Percentiles rank a stretch among this genome's conserved stretches.
phyloP scores from a whole-genome alignment of 768 basidiomycete genomes.

The Galerina sulciceps region DNA sequence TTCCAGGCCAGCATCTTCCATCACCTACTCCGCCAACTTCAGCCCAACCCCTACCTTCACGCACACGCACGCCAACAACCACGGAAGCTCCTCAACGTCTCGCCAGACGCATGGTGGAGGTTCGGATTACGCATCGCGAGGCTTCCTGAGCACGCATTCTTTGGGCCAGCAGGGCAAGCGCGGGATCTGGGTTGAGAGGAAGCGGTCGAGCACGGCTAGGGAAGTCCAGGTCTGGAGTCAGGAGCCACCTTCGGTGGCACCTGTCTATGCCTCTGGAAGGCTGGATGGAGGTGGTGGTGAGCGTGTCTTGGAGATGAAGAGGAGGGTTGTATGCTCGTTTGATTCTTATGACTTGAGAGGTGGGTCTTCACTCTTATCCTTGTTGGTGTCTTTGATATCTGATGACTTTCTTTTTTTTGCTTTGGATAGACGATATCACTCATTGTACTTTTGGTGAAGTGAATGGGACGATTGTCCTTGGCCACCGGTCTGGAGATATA shows the following conservation, averaged over 20 bases:
- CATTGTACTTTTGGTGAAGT: conserved; percentile 51
- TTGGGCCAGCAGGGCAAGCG: conserved; percentile 54
- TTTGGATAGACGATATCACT: conserved; percentile 43
- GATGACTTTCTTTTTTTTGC: neutral
- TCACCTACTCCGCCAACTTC: conserved; percentile 14
- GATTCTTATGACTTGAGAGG: conserved; percentile 46
- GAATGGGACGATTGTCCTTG: conserved; percentile 45
- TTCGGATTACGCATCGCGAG: conserved; percentile 31
- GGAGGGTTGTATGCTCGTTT: conserved; percentile 32
- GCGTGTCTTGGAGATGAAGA: conserved; percentile 27
- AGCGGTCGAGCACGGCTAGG: conserved; percentile 41
- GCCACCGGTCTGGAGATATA: conserved; percentile 43
- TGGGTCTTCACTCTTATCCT: conserved; percentile 15
- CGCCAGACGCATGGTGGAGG: neutral
- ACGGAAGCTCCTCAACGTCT: neutral
- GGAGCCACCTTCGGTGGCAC: conserved; percentile 6
- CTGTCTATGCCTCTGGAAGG: neutral
- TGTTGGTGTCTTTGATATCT: neutral
- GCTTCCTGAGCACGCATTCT: conserved; percentile 53
- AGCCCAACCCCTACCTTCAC: conserved; percentile 17
- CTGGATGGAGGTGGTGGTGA: neutral
- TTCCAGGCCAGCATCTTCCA: neutral
- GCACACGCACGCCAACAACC: conserved; percentile 6
- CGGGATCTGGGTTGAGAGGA: conserved; percentile 61
- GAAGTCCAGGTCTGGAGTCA: conserved; percentile 49